These are phyloP conservation scores for Rhododendron molle DNA, from an alignment of 148 eudicot species.

Conservation along the genomic window DNA sequence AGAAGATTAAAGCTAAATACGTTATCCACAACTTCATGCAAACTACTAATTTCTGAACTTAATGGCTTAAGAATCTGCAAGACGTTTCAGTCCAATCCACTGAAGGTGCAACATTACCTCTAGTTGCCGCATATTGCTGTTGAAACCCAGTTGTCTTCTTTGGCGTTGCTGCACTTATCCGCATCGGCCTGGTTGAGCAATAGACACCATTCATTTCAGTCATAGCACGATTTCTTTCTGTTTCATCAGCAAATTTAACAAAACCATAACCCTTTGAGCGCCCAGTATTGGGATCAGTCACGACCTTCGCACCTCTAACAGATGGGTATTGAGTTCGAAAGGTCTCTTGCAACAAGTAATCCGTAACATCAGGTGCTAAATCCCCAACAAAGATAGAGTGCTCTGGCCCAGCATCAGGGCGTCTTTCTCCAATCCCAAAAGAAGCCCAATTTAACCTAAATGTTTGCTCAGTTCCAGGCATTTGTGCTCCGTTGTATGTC, in stretches of 20 bases:
- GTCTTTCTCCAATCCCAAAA: conserved; percentile 85
- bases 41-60: not conserved
- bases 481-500: conserved; percentile 78
- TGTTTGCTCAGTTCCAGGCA: conserved; percentile 87
- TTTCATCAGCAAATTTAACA: conserved; percentile 94
- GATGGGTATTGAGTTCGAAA: conserved; percentile 83
- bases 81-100: not conserved
- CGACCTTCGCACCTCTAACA: conserved; percentile 95
- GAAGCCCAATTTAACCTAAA: conserved; percentile 98
- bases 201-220: conserved; percentile 92
- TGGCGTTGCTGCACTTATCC: conserved; percentile 96
- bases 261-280: conserved; percentile 97
- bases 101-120: conserved; percentile 39
- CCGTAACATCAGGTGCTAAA: conserved; percentile 92
- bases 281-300: conserved; percentile 84
- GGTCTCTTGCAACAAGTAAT: conserved; percentile 84
- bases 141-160: conserved; percentile 72
- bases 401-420: conserved; percentile 79
- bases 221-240: conserved; percentile 88
- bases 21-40: not conserved
- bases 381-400: conserved; percentile 98
- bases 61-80: not conserved
- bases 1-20: not conserved
- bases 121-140: conserved; percentile 61
- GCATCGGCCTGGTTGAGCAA: conserved; percentile 94